phyloP scores from a whole-genome alignment of 129 eudicot genomes.

The Arctium minus region DNA sequence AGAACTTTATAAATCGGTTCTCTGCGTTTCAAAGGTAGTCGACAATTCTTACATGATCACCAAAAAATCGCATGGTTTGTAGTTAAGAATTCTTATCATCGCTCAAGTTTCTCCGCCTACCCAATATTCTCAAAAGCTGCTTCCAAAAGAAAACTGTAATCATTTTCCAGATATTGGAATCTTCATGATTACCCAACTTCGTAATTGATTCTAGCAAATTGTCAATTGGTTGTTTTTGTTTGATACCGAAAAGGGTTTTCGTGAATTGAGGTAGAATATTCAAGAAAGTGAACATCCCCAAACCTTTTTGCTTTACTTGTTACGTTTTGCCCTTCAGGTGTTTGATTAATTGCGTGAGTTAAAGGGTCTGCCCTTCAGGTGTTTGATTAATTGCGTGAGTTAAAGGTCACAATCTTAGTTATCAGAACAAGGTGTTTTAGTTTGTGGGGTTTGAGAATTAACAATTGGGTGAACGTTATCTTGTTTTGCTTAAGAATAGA shows the following conservation, averaged over 20 bases:
- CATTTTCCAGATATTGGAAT: not conserved
- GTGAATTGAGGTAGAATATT: not conserved
- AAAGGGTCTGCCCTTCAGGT: not conserved
- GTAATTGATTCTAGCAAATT: not conserved
- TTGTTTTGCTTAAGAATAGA: not conserved
- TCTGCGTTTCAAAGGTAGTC: not conserved
- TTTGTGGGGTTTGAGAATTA: not conserved
- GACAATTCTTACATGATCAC: constrained; percentile 9
- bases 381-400: constrained; percentile 25
- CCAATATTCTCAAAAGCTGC: constrained; percentile 1
- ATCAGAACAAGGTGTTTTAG: not conserved
- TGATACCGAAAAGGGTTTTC: constrained; percentile 8
- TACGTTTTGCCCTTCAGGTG: constrained; percentile 20
- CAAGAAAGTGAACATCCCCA: not conserved
- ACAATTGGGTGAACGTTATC: not conserved
- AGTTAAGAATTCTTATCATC: constrained; percentile 7
- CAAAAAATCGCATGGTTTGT: not conserved
- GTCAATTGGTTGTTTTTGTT: not conserved
- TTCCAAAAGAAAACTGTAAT: not conserved
- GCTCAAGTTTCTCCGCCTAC: not conserved
- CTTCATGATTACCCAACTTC: constrained; percentile 8
- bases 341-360: constrained; percentile 22
- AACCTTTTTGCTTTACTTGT: not conserved
- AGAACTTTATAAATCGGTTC: constrained; percentile 21
- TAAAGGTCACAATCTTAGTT: not conserved